These are phyloP conservation scores for Phytophthora macrochlamydospora DNA, from an alignment of 352 stramenopile species.

Conservation along the genomic window DNA sequence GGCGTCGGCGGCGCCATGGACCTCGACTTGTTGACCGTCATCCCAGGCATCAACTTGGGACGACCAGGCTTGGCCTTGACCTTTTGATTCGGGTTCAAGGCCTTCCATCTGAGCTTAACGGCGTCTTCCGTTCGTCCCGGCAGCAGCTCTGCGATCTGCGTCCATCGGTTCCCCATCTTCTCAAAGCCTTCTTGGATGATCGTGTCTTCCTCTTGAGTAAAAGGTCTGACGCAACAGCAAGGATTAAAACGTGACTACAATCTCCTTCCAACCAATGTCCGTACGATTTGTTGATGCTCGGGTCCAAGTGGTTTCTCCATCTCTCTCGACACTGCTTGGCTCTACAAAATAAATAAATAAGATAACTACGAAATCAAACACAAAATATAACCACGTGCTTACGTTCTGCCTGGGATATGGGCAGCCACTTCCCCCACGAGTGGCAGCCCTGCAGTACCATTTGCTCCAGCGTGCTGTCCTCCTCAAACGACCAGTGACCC, in stretches of 20 bases:
- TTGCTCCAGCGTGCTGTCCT: constrained; percentile 88
- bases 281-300: constrained; percentile 89
- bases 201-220: constrained; percentile 93
- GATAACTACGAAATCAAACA: background rate
- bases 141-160: constrained; percentile 90
- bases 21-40: constrained; percentile 52
- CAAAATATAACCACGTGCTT: background rate
- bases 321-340: constrained; percentile 96
- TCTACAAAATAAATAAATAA: constrained; percentile 30
- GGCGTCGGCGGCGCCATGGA: constrained; percentile 51
- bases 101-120: constrained; percentile 87
- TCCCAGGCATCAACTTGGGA: constrained; percentile 61
- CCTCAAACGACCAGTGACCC: constrained; percentile 91
- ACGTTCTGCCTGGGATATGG: constrained; percentile 70
- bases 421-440: constrained; percentile 72
- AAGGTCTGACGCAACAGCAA: constrained; percentile 41
- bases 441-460: constrained; percentile 79
- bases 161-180: constrained; percentile 95
- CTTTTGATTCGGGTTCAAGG: constrained; percentile 67
- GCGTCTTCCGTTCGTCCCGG: constrained; percentile 88
- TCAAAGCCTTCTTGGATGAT: constrained; percentile 92
- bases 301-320: constrained; percentile 97
- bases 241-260: too few relatives aligned
- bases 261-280: background rate
- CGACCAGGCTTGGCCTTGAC: constrained; percentile 63